Evolutionary conservation across 345 rosid genomes (phyloP), one percentile per base, ranked within the genome.

Genomic region (Gossypium sturtianum): DNA sequence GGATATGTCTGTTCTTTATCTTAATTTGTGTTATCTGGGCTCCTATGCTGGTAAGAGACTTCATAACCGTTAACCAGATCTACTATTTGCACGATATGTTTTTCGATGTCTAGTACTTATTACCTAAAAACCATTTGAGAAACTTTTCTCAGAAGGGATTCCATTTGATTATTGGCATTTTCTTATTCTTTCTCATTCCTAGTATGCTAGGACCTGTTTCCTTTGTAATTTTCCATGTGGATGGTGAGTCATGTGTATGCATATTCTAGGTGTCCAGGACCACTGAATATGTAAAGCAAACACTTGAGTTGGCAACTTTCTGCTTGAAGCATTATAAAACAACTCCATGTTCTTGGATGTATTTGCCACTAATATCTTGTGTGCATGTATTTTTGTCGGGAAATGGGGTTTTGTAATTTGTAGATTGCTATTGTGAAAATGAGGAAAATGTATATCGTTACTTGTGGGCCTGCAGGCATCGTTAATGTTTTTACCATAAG

Each of bases 1-100:
- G 99, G 74, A 93, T 95, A 77, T 91, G 97, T 81, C 84, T 95
- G 58, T 95, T 95, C 87, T 93, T 95, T 89, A 83, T 95, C 81
- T 80, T 95, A 79, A 75, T 95, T 59, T 91, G 92, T 72, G 97
- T 91, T 71, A 93, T 95, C 74, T 95, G 99, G 99, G 94, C 99
- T 72, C 99, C 98, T 59, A 95, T 95, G 99, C 93, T 95, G 97
- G 99, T 95, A 87, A 90, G 85, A 67, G 73, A 70, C 73, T 76
- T 69, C 27, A 43, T 34, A 72, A 51, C 49, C 10, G 12, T 45
- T 45, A 34, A 45, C 51, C 57, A 34, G 20, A 29, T 71, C 38
- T 71, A 51, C 44, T 11, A 52, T 23, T 64, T 71, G 49, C 48
- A 20, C 23, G 6, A 53, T 67, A 23, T 70, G 25, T 25, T 45